These are phyloP conservation scores for Candida sp. DNA, from an alignment of 1,139 yeast species.

Conservation along the genomic window DNA sequence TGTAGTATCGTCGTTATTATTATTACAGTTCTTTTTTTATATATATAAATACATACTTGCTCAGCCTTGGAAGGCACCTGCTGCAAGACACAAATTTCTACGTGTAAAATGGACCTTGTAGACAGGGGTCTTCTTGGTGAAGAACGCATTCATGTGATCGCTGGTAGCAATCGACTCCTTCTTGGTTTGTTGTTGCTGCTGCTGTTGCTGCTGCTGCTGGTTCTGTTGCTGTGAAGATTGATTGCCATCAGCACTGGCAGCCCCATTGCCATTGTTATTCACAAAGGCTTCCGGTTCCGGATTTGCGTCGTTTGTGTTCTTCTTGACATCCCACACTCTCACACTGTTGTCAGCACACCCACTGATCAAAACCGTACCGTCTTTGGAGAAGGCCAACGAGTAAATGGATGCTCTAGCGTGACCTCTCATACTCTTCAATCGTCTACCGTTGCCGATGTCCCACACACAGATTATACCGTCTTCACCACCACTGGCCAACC, in stretches of 20 bases:
- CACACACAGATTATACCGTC: conserved; percentile 89
- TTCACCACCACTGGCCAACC: conserved; percentile 97
- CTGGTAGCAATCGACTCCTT: conserved; percentile 80
- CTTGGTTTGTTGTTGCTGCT: conserved; percentile 30
- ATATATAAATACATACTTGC: background rate
- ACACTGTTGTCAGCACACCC: conserved; percentile 95
- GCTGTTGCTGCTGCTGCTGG: conserved; percentile 15
- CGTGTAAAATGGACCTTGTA: conserved; percentile 92
- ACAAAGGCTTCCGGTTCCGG: conserved; percentile 80
- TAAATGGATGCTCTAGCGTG: conserved; percentile 90
- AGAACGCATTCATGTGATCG: conserved; percentile 94
- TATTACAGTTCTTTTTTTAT: background rate
- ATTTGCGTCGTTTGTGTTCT: conserved; percentile 80
- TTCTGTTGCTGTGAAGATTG: conserved; percentile 10
- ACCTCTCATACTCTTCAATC: conserved; percentile 84
- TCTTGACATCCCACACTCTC: conserved; percentile 94
- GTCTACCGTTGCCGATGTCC: conserved; percentile 94
- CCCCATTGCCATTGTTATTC: conserved; percentile 20
- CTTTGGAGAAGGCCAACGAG: conserved; percentile 84
- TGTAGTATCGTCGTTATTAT: background rate
- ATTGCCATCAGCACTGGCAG: conserved; percentile 5
- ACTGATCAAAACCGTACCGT: conserved; percentile 88
- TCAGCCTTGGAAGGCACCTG: conserved; percentile 67
- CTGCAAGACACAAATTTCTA: conserved; percentile 90
- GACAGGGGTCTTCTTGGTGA: conserved; percentile 93